Evolutionary conservation across 176 grass and related monocot species (phyloP).

Genomic region (Neostapfia colusana): DNA sequence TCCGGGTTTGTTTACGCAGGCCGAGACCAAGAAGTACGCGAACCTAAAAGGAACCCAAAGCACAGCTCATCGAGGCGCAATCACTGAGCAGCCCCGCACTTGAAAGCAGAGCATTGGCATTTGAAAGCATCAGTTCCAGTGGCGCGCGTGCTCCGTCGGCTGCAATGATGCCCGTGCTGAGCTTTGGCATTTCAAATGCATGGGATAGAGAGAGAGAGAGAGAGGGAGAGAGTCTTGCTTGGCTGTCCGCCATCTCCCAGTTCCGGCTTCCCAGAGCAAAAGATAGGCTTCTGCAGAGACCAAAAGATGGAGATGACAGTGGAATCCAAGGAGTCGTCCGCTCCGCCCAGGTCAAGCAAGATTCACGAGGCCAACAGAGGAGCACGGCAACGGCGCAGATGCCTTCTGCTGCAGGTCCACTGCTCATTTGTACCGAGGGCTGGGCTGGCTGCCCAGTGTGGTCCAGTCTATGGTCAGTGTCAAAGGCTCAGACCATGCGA

Average conservation of each 20-base stretch:
- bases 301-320: too few relatives aligned
- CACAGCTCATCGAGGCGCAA: constrained; percentile 3
- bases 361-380: too few relatives aligned
- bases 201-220: neutral
- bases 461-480: neutral
- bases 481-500: too few relatives aligned
- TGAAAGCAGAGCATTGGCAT: constrained; percentile 31
- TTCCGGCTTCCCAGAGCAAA: too few relatives aligned
- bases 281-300: neutral
- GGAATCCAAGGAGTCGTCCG: too few relatives aligned
- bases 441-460: too few relatives aligned
- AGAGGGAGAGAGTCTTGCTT: constrained; percentile 3
- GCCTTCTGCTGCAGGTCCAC: too few relatives aligned
- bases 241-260: too few relatives aligned
- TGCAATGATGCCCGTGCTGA: constrained; percentile 5
- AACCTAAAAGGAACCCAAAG: neutral
- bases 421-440: too few relatives aligned
- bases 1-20: constrained; percentile 27
- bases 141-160: neutral
- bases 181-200: constrained; percentile 35
- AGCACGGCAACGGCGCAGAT: too few relatives aligned
- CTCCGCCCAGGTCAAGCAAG: too few relatives aligned
- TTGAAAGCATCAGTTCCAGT: neutral
- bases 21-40: constrained; percentile 32
- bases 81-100: constrained; percentile 16